Evolutionary conservation across 768 basidiomycete genomes (phyloP), one percentile per base, ranked within the genome.

Genomic region (Pleurotus pulmonarius): DNA sequence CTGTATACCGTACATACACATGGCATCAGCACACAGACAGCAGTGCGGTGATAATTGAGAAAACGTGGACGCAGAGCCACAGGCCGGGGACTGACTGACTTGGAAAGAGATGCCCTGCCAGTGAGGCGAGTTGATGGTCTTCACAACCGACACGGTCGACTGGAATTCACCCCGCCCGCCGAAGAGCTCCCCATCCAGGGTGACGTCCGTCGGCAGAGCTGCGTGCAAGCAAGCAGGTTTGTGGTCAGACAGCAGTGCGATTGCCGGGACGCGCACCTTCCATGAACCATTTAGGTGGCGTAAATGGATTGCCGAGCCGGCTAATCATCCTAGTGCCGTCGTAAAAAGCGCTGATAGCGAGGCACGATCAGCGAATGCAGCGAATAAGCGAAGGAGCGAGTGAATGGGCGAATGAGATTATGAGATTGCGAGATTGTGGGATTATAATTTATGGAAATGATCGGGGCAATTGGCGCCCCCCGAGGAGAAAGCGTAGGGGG

Each of bases 151-250:
- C 0, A 85, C 80, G 0, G 82, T 82, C 7, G 76, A 75, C 59
- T 82, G 80, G 63, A 85, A 85, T 58, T 81, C 67, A 22, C 79
- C 74, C n/a, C 82, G 74, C 13, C 83, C 83, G 18, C 75, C 74
- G 58, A 83, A 85, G 15, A 85, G 75, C 63, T 85, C 83, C 5
- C 83, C 83, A 55, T 85, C 83, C 13, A 85, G 74, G 1, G 81
- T 81, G 8, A 80, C 62, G 53, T 81, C 78, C 58, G 76, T 80
- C 1, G 83, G 83, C 18, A 85, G 69, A 58, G 77, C 82, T 83
- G 56, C 15, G 20, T 20, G 20, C 20, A 20, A 20, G 20, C 3
- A 55, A 6, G 56, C 15, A 55, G 5, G 25, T 11, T 34, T 11
- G 29, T 34, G 29, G 29, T 34, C 57, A 43, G 37, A 16, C 44